Base-by-base conservation (phyloP, 805 yeast species). In the Torulaspora quercuum region DNA sequence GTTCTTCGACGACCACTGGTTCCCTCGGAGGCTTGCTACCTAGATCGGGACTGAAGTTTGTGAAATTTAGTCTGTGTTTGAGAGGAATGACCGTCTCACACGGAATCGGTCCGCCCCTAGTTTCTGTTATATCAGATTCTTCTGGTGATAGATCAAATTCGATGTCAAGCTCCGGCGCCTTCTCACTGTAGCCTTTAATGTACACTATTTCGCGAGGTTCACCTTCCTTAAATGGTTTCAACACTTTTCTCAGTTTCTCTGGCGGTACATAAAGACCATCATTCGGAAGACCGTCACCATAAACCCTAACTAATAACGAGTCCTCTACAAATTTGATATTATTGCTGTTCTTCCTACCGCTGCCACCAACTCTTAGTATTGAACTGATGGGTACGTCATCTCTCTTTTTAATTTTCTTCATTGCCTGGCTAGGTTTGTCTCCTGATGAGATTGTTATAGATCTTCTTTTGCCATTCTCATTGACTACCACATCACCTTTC, bases 181-280 rank as follows among this genome's bases (percentile, higher is more conserved):
- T 53, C 4, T 45, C 48, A 12, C 29, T 44, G 6, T 37, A 42
- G 33, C 44, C 49, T 17, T 45, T 53, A 3, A 49, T 21, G 11
- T 42, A 37, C n/a, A 50, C 29, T 10, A 48, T 41, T 43, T 60
- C 65, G 26, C 55, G 48, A 7, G 65, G 63, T 40, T 57, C 61
- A 21, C 61, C 63, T 31, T 56, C 61, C 32, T 49, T 56, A 36
- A 57, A 56, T 7, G 64, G 63, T 35, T 55, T 57, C 13, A 60
- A 37, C 2, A 59, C 42, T 25, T 55, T 57, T 28, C 57, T 57
- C 34, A 60, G 39, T 22, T 57, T 50, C 5, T 33, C 37, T 8
- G 64, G 59, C 2, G 62, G 49, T 9, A 59, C 54, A 15, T 39
- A 36, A 23, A 57, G 31, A 20, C 65, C 65, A 1, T 44, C 40